Base-by-base conservation (phyloP, 2,329 filamentous ascomycete genomes). In the Fusarium nurragi region DNA sequence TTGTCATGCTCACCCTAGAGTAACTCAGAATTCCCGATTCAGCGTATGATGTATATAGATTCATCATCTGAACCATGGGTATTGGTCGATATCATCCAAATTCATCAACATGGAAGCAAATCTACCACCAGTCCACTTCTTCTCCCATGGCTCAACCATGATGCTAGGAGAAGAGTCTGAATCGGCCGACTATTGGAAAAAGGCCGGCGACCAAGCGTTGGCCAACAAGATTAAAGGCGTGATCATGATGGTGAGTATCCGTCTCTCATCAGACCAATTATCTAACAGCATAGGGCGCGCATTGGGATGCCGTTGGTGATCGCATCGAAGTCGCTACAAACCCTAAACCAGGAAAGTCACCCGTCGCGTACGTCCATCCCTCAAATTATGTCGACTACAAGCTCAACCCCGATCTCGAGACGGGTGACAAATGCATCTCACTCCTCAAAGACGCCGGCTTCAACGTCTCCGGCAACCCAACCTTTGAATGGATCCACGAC, bases 401-500 rank as follows among this genome's bases (percentile, higher is more conserved):
- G 54, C 83, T 90, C 19, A 82, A 82, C 39, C 83, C 88, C 0
- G 88, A 91, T 73, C 77, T 90, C 3, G 69, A 75, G 6, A 86
- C 80, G 11, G 82, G 80, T 1, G 73, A 82, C 18, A 76, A 77
- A 10, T 84, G 84, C 69, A 79, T 88, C 41, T 65, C 75, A 1
- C 76, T 86, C 48, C 79, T 90, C 3, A 65, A 3, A 79, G 21
- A 44, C 2, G 65, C 80, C 3, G 87, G 87, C 10, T 84, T 90
- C 74, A 78, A 85, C 30, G 85, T 81, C 2, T 71, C 74, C 5
- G 76, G 74, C 2, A 87, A 90, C 70, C 68, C 79, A 0, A 79
- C 71, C 0, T 91, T 91, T 64, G 85, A 90, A 70, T 91, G 88
- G 88, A 90, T 91, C 71, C 88, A 91, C 77, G 89, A 91, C 74